A percentile compares a stretch with the other conserved stretches of the same genome.
Conservation (phyloP, 78 protist genomes). For the Dictyostelium firmibasis region DNA sequence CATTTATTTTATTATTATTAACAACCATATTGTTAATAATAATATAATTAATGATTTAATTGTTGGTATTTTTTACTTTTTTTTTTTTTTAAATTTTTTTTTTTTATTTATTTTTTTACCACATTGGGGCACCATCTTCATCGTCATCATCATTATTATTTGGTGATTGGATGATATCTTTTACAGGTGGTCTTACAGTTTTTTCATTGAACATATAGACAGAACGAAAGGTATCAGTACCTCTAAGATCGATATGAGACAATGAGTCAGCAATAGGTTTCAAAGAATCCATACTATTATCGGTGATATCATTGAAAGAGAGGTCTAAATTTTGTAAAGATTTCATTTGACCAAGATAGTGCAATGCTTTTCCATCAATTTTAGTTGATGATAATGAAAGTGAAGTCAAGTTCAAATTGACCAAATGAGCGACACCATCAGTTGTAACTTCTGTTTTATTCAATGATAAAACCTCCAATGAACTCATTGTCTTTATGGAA, state of each 20-base stretch:
- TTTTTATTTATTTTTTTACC: not conserved
- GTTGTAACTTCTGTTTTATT: slow-evolving; percentile 34
- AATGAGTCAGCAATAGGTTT: not conserved
- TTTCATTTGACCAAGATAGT: not conserved
- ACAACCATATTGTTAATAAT: not conserved
- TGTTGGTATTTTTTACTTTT: not conserved
- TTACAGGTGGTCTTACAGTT: not conserved
- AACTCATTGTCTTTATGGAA: not conserved
- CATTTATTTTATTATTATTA: not conserved
- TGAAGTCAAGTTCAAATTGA: not conserved
- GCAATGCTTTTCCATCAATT: not conserved
- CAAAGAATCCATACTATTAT: not conserved
- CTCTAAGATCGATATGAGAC: slow-evolving; percentile 17
- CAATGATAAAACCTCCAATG: slow-evolving; percentile 3
- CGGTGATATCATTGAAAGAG: slow-evolving; percentile 22
- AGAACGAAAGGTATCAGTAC: slow-evolving; percentile 32
- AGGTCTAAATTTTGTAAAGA: slow-evolving; percentile 6
- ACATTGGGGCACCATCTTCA: not conserved
- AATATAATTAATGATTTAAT: not conserved
- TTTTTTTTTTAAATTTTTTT: not conserved
- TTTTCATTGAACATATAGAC: not conserved
- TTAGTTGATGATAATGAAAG: slow-evolving; percentile 20
- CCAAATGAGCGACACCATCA: not conserved
- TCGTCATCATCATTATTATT: not conserved
- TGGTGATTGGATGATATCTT: not conserved